Evolutionary conservation across 2,329 filamentous ascomycete genomes (phyloP), one percentile per base, ranked within the genome.

Genomic region (Aspergillus piperis): DNA sequence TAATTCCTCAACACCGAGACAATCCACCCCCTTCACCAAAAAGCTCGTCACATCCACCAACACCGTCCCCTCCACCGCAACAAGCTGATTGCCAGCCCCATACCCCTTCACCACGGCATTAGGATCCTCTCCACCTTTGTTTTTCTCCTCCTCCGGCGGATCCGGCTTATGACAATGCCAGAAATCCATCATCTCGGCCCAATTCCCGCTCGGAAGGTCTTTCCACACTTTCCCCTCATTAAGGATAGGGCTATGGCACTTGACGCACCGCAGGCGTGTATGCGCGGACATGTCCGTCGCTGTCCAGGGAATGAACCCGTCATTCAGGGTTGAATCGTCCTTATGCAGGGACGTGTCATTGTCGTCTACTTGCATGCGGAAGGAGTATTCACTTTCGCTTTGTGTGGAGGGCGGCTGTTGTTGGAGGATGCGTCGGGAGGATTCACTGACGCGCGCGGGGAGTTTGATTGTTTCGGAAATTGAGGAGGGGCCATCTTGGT

Each of bases 111-210:
- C 78, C 36, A 71, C 65, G 7, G 84, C 81, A 15, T 86, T 80
- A 49, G 77, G 75, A n/a, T 83, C 77, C 21, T 73, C 61, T 49
- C 62, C 66, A 36, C 70, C 65, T 42, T 73, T 63, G 6, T 69
- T 69, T 53, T 80, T 73, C n/a, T 72, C 68, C 10, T 81, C 39
- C 75, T 73, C 68, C 30, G 83, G 77, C 25, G 81, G 68, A 62
- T 84, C 80, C 1, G 96, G 95, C 76, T 98, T 98, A 76, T 99
- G 95, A 71, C 95, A 99, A 76, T 99, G 96, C 95, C 95, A 99
- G 68, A 99, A 96, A 75, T 99, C 96, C 95, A 99, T 99, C 93
- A 99, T 96, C 78, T 99, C 95, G 0, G 95, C 96, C 95, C 95
- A 99, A 71, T 96, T 94, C 69, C 96, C 92, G 71, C 92, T 96